These are phyloP conservation scores for Atkinsonella texensis DNA, from an alignment of 2,329 filamentous ascomycete genomes.

Conservation along the genomic window DNA sequence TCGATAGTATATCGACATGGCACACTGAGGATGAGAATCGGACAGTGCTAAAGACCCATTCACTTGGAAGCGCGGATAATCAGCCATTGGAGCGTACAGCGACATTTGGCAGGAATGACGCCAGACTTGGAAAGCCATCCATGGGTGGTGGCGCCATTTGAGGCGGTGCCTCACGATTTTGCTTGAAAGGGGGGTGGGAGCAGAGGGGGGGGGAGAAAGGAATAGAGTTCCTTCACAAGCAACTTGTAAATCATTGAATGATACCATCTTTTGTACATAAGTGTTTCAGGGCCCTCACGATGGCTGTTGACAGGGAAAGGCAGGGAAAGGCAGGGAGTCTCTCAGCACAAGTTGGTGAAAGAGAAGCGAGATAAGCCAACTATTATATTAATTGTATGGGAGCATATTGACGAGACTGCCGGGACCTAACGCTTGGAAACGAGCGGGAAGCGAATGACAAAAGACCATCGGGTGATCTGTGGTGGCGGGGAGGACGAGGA, in stretches of 20 bases:
- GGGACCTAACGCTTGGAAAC: not conserved
- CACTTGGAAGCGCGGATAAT: constrained; percentile 34
- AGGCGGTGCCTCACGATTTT: constrained; percentile 4
- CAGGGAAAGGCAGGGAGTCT: not conserved
- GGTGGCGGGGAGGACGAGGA: not conserved
- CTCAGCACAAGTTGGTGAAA: not conserved
- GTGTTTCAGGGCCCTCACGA: not conserved
- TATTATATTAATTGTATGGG: not conserved
- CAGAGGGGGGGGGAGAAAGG: not conserved
- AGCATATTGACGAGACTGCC: not conserved
- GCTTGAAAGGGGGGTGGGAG: not conserved
- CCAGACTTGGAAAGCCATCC: constrained; percentile 10
- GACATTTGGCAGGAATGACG: constrained; percentile 18
- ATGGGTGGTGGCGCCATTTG: constrained; percentile 18
- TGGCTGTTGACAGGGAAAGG: not conserved
- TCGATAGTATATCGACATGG: constrained; percentile 39
- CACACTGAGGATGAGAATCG: constrained; percentile 32
- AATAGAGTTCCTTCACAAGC: not conserved
- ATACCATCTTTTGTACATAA: not conserved
- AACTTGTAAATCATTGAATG: not conserved
- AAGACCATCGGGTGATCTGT: not conserved
- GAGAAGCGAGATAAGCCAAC: not conserved
- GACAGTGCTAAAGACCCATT: constrained; percentile 36
- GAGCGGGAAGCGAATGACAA: not conserved
- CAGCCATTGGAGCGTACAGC: constrained; percentile 25